These are phyloP conservation scores for Ceratocystis ficicola DNA, from an alignment of 2,329 filamentous ascomycete genomes.

Conservation along the genomic window DNA sequence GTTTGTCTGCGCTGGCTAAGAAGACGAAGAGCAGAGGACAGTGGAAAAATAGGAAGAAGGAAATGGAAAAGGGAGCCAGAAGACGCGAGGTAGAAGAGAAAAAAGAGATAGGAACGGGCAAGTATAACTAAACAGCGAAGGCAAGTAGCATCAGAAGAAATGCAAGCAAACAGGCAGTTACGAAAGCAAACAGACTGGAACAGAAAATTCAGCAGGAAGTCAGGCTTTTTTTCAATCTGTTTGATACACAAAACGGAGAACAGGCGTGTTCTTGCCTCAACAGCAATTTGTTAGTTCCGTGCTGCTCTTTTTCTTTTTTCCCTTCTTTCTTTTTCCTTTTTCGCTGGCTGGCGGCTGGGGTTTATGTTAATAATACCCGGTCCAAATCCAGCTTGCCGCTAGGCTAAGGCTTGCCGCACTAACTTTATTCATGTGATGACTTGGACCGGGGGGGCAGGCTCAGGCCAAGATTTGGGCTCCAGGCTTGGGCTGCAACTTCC, in stretches of 20 bases:
- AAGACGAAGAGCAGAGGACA: background rate
- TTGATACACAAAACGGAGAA: too few species aligned
- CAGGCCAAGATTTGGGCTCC: background rate
- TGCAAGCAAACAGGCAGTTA: background rate
- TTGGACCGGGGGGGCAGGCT: background rate
- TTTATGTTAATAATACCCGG: too few species aligned
- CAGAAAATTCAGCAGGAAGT: too few species aligned
- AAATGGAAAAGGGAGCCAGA: background rate
- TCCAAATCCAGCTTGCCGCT: too few species aligned
- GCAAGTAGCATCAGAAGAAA: conserved; percentile 1
- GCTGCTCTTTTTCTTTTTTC: too few species aligned
- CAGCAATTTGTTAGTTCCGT: too few species aligned
- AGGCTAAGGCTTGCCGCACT: background rate
- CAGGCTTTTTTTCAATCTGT: too few species aligned
- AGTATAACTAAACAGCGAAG: background rate
- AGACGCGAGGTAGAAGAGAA: background rate
- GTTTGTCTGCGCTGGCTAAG: background rate
- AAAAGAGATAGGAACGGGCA: background rate
- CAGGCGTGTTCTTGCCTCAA: too few species aligned
- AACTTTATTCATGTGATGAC: conserved; percentile 6
- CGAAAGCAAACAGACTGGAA: background rate
- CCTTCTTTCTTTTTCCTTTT: too few species aligned
- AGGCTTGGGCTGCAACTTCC: conserved; percentile 1
- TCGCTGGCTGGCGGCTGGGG: background rate
- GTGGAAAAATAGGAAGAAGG: background rate